A percentile compares a stretch with the other conserved stretches of the same genome.
Conservation (phyloP, 345 rosid species). For the Eucalyptus pauciflora region DNA sequence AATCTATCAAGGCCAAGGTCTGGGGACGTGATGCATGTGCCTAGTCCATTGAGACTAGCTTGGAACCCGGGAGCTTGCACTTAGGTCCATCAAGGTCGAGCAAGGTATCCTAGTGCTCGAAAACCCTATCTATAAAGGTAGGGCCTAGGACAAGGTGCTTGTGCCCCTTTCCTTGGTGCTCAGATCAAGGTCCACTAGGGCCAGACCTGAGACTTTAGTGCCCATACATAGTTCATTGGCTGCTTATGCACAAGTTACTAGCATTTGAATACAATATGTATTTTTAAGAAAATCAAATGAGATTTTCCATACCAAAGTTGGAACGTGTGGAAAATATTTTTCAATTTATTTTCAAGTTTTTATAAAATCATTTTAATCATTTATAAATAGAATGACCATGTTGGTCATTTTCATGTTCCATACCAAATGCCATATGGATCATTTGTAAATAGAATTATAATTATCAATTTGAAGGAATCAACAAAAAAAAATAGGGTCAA, state of each 20-base stretch:
- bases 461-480: not conserved
- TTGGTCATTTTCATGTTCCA: not conserved
- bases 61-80: not conserved
- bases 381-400: too few relatives aligned
- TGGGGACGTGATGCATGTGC: not conserved
- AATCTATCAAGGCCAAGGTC: not conserved
- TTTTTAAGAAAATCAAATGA: not conserved
- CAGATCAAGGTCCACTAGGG: not conserved
- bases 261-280: not conserved
- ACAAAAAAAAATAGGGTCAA: not conserved
- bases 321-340: not conserved
- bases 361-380: too few relatives aligned
- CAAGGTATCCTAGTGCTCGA: accelerated
- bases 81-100: not conserved
- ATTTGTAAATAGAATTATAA: too few relatives aligned
- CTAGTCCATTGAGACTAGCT: not conserved
- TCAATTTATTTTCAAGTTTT: too few relatives aligned
- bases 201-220: not conserved
- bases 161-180: not conserved
- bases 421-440: not conserved
- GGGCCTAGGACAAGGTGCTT: not conserved
- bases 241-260: not conserved
- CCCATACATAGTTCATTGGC: not conserved
- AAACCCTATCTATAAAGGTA: accelerated
- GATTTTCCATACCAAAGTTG: not conserved